Conservation (phyloP, 768 basidiomycete species). For the Leccinum longicurvipes region DNA sequence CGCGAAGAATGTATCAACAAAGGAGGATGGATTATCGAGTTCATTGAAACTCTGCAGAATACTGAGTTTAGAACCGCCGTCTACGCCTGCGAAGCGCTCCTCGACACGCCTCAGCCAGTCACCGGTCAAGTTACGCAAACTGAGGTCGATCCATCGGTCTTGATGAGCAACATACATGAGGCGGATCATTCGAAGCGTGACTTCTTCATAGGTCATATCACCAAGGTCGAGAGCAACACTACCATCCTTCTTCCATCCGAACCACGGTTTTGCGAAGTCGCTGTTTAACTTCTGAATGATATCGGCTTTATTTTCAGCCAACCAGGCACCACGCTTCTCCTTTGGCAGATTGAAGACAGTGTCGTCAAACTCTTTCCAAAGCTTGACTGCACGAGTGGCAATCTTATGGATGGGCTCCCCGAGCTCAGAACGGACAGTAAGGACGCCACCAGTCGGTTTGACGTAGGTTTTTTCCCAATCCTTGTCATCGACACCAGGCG, state of each 20-base stretch:
- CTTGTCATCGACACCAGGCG: conserved; percentile 84
- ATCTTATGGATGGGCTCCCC: conserved; percentile 99
- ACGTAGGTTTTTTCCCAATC: conserved; percentile 94
- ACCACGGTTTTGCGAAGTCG: conserved; percentile 97
- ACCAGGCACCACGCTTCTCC: conserved; percentile 91
- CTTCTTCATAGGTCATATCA: conserved; percentile 99
- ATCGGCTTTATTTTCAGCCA: conserved; percentile 81
- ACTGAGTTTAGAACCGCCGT: conserved; percentile 78
- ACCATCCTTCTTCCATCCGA: conserved; percentile 94
- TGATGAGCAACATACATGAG: conserved; percentile 94
- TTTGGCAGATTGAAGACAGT: conserved; percentile 93
- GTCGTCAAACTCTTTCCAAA: conserved; percentile 99
- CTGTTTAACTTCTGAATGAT: conserved; percentile 89
- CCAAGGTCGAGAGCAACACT: conserved; percentile 78
- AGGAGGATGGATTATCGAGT: conserved; percentile 77
- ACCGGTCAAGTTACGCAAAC: conserved; percentile 88
- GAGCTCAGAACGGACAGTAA: conserved; percentile 96
- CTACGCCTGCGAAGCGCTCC: conserved; percentile 91
- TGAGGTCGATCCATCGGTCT: conserved; percentile 89
- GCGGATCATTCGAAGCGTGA: conserved; percentile 84
- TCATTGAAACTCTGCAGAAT: conserved; percentile 78
- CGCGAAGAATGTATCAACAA: conserved; percentile 81
- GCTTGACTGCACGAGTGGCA: conserved; percentile 92
- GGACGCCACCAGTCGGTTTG: conserved; percentile 92
- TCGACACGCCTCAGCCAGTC: conserved; percentile 97